Evolutionary conservation across 352 stramenopile genomes (phyloP).

Genomic region (Globisporangium radiosum): DNA sequence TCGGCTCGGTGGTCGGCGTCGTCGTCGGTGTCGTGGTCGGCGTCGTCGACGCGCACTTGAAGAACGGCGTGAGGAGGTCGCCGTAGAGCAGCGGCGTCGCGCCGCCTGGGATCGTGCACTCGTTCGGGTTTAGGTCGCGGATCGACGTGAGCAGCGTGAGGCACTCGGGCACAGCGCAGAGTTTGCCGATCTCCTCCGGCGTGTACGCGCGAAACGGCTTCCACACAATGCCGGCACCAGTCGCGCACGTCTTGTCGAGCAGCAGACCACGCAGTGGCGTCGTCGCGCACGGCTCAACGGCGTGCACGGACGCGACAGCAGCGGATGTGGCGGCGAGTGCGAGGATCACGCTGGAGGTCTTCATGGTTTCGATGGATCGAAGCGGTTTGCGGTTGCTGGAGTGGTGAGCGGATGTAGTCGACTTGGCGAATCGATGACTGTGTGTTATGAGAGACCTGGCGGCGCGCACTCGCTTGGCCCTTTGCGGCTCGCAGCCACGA

Average conservation of each 20-base stretch:
- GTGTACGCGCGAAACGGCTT: slow-evolving; percentile 4
- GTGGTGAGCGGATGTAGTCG: no score
- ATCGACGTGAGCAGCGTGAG: background rate
- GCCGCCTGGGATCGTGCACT: slow-evolving; percentile 1
- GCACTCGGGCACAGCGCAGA: background rate
- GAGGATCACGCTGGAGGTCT: slow-evolving; percentile 3
- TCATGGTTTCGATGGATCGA: background rate
- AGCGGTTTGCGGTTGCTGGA: no score
- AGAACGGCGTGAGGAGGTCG: slow-evolving; percentile 4
- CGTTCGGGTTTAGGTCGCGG: background rate
- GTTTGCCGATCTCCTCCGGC: background rate
- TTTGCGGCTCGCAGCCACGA: no score
- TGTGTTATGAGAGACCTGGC: background rate
- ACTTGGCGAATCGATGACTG: slow-evolving; percentile 1
- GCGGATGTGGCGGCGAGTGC: slow-evolving; percentile 2
- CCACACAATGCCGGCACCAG: background rate
- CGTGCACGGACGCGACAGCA: background rate
- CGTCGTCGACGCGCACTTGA: background rate
- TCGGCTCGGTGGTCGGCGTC: background rate
- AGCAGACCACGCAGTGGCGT: background rate
- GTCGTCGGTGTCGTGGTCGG: background rate
- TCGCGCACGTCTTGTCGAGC: slow-evolving; percentile 1
- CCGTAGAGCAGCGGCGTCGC: background rate
- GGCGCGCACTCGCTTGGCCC: no score
- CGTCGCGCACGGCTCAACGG: background rate